Evolutionary conservation across 2,329 filamentous ascomycete genomes (phyloP), one percentile per base, ranked within the genome.

Genomic region (Ceratocystis lukuohia): DNA sequence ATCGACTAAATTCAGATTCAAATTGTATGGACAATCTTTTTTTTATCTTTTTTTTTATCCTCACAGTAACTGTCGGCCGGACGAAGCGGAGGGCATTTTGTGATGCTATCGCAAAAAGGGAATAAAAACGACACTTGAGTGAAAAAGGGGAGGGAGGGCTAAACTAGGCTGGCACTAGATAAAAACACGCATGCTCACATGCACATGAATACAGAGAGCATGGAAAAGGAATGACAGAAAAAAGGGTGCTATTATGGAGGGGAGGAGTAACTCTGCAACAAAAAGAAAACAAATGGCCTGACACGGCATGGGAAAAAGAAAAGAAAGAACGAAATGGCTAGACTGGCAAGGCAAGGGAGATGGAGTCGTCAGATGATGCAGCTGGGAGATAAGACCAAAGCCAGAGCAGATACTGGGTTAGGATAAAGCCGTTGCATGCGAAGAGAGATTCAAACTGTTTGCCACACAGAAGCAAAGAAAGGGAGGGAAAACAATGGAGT

Each of bases 261-360:
- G 3, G 48, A 12, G 46, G 46, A 50, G 46, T 50, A 20, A 7
- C n/a, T 53, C 7, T 17, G 22, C 7, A 53, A 33, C 10, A 57
- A 57, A 57, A 57, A 57, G 53, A 57, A 57, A 57, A 28, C 12
- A 57, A 57, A 57, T 57, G 53, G 53, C 53, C 53, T 57, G 53
- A 57, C 53, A 57, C 15, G 30, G 10, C 5, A 6, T 33, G 3
- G 10, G 53, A 2, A 57, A 57, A 57, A 33, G 25, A 56, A 33
- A 57, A 5, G 1, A 30, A 33, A 57, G 17, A 25, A 56, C 5
- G 2, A 17, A 25, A 25, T 5, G 53, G 28, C 28, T 15, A 57
- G 53, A 57, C 22, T 28, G 30, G 7, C 15, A 20, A 28, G 5
- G 22, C 25, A 33, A 57, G 53, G 53, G 53, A 57, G 25, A 57